Base-by-base conservation (phyloP, 306 rosid species). In the Acmispon strigosus region DNA sequence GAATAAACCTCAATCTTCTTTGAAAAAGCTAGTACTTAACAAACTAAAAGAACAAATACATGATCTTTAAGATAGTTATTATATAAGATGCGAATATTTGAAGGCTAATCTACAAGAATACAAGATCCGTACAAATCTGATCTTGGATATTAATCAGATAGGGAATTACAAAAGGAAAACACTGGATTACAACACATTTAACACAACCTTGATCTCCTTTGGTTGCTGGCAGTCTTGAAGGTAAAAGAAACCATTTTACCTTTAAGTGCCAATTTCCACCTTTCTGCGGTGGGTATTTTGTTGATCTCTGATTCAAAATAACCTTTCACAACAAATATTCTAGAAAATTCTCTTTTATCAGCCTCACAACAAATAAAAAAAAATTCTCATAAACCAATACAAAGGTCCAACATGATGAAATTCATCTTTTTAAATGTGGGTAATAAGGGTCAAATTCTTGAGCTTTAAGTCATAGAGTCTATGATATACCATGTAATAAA, bases 41-140 rank as follows among this genome's bases (percentile, higher is more conserved):
- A 2, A 60, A 39, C 44, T 60, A 17, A 7, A 47, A 19, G 15
- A 79, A 47, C 64, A 65, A 66, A 43, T 47, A 29, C 15, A 56
- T 24, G 48, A 62, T 77, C 53, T 57, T 45, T 57, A 62, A 65
- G 62, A 62, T 61, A 29, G 57, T 73, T 63, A 56, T 69, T 17
- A 19, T 69, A 18, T 20, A 65, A 19, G 60, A 73, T 62, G 20
- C 29, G 71, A 62, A 73, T 56, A 69, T 41, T 27, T 12, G 7
- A 73, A 62, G 34, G 77, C 22, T 27, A 55, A 53, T 34, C 37
- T 27, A 52, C 24, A 49, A 34, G 11, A 32, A 32, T 32, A 32
- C 8, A 32, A 32, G 9, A 15, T 57, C 74, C 77, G 59, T 41
- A 57, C 64, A 55, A 11, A 18, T 65, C 43, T 50, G 62, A 76